Evolutionary conservation across 176 grass and related monocot species (phyloP).

Genomic region (Echinochloa phyllopogon): DNA sequence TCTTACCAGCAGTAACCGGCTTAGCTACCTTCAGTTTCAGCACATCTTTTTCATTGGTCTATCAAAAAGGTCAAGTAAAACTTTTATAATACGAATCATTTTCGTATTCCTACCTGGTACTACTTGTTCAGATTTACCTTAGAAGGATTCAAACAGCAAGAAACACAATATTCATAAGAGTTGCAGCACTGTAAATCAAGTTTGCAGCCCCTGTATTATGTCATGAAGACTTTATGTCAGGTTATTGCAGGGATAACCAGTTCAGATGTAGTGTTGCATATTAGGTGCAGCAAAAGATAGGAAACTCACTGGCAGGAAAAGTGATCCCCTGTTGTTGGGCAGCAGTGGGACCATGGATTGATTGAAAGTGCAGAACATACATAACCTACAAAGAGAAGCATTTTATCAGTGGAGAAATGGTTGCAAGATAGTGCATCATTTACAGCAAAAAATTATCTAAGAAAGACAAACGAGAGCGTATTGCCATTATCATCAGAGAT

Average conservation of each 20-base stretch:
- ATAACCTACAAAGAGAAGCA: slow-evolving; percentile 66
- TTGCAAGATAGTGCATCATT: not conserved
- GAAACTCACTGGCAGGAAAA: slow-evolving; percentile 96
- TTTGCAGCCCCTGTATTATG: slow-evolving; percentile 77
- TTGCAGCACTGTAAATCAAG: slow-evolving; percentile 76
- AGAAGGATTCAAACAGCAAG: slow-evolving; percentile 89
- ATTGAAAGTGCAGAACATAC: slow-evolving; percentile 80
- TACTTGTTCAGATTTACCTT: slow-evolving; percentile 57
- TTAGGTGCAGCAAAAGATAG: slow-evolving; percentile 26
- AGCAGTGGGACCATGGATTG: slow-evolving; percentile 72
- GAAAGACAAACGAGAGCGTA: slow-evolving; percentile 2
- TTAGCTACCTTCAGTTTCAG: slow-evolving; percentile 81
- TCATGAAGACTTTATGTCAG: slow-evolving; percentile 32
- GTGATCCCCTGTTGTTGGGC: slow-evolving; percentile 57
- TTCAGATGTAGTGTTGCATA: not conserved
- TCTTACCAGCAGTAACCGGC: slow-evolving; percentile 81
- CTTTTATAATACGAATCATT: slow-evolving; percentile 1
- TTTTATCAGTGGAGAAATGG: not conserved
- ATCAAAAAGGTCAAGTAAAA: slow-evolving; percentile 32
- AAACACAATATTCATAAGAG: slow-evolving; percentile 95
- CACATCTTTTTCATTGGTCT: slow-evolving; percentile 71
- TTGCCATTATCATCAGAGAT: slow-evolving; percentile 93
- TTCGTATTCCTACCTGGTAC: slow-evolving; percentile 16
- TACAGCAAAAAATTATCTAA: not conserved
- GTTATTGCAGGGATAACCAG: not conserved